Conservation (phyloP, 228 moss, liverwort and hornwort species). For the Sphagnum fallax region DNA sequence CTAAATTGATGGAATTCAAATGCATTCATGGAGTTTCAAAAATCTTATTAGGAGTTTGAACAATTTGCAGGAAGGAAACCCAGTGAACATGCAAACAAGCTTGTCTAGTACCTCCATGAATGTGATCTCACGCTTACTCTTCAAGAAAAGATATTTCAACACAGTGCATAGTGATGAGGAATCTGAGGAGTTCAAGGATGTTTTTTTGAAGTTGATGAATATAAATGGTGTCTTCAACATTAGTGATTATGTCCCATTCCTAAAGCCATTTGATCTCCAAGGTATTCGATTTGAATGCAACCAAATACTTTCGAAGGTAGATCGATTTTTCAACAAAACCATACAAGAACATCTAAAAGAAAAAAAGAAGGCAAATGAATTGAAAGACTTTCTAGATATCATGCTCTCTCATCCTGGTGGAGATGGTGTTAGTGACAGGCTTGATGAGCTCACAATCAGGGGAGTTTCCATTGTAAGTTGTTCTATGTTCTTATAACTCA, state of each 20-base stretch:
- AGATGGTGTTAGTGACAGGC: too few relatives aligned
- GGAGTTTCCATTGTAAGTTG: too few relatives aligned
- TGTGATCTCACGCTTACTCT: slow-evolving; percentile 7
- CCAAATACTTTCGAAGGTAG: neutral
- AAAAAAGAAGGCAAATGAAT: neutral
- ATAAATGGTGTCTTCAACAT: slow-evolving; percentile 1
- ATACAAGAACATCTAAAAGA: slow-evolving; percentile 4
- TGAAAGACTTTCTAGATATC: too few relatives aligned
- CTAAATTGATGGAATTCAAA: neutral
- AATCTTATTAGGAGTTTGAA: neutral
- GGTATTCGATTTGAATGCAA: slow-evolving; percentile 2
- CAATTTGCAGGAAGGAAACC: neutral
- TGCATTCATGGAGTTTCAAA: neutral
- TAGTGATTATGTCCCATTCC: slow-evolving; percentile 5
- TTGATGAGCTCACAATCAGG: too few relatives aligned
- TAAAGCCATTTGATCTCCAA: slow-evolving; percentile 10
- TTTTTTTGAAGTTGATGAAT: neutral
- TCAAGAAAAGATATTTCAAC: slow-evolving; percentile 1
- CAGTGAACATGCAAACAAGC: slow-evolving; percentile 6
- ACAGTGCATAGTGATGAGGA: slow-evolving; percentile 1
- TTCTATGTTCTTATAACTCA: too few relatives aligned
- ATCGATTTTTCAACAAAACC: slow-evolving; percentile 1
- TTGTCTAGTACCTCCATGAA: slow-evolving; percentile 2
- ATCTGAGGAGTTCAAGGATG: slow-evolving; percentile 7
- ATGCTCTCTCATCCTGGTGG: too few relatives aligned